Percentiles rank a stretch among this genome's conserved stretches.
phyloP scores from a whole-genome alignment of 148 eudicot genomes.

The Suaeda aralocaspica region DNA sequence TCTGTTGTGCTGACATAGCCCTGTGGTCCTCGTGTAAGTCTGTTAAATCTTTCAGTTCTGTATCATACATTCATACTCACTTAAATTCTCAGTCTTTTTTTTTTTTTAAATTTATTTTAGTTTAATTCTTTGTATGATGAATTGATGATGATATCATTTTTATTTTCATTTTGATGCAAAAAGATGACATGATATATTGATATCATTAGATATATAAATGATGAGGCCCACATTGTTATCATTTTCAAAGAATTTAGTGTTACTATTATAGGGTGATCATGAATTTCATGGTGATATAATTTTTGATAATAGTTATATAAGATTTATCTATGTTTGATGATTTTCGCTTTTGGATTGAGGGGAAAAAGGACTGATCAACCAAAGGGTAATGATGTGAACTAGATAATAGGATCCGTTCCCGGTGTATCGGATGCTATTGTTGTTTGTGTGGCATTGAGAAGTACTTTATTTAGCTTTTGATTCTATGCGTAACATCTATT shows the following conservation, averaged over 20 bases:
- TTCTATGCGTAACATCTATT: too few species aligned
- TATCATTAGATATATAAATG: slow-evolving; percentile 10
- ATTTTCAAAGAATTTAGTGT: slow-evolving; percentile 1
- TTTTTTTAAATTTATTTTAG: not conserved
- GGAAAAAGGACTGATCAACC: not conserved
- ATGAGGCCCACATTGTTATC: not conserved
- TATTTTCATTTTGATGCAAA: not conserved
- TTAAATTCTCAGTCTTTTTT: not conserved
- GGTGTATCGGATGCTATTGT: not conserved
- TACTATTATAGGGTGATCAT: too few species aligned
- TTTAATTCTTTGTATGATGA: not conserved
- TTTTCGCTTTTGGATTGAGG: not conserved
- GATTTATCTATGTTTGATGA: not conserved
- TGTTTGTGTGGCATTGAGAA: slow-evolving; percentile 1
- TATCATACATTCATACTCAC: not conserved
- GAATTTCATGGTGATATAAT: not conserved
- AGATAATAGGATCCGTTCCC: not conserved
- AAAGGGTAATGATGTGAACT: not conserved
- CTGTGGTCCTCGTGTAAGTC: slow-evolving; percentile 31
- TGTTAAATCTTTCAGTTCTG: slow-evolving; percentile 11
- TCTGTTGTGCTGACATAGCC: slow-evolving; percentile 22
- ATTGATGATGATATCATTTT: not conserved
- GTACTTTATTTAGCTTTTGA: too few species aligned
- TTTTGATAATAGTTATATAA: not conserved
- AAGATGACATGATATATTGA: not conserved